Evolutionary conservation across 1,284 basidiomycete species (phyloP).

Genomic region (Ceratobasidium sp.): DNA sequence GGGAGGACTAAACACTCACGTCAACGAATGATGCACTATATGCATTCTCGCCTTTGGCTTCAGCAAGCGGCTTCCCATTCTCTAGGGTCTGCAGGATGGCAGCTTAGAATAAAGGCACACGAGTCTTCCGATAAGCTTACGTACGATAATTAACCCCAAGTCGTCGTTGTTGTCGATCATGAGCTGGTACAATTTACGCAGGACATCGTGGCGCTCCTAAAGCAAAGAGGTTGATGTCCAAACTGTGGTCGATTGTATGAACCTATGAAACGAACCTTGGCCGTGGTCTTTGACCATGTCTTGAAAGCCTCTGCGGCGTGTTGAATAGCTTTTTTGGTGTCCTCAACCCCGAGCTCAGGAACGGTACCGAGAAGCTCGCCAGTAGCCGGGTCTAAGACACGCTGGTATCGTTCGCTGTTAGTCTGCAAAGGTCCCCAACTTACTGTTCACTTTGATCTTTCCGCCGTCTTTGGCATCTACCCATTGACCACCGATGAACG

Average conservation of each 20-base stretch:
- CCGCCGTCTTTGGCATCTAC: slow-evolving; percentile 76
- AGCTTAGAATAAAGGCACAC: slow-evolving; percentile 45
- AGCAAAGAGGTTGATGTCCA: not conserved
- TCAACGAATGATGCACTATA: slow-evolving; percentile 89
- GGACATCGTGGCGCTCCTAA: slow-evolving; percentile 80
- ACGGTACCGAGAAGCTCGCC: slow-evolving; percentile 80
- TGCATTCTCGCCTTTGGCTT: slow-evolving; percentile 81
- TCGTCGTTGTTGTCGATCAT: slow-evolving; percentile 86
- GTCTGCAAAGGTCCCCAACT: slow-evolving; percentile 51
- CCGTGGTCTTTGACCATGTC: slow-evolving; percentile 82
- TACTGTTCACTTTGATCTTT: slow-evolving; percentile 80
- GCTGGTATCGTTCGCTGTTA: slow-evolving; percentile 1
- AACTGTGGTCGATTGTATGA: not conserved
- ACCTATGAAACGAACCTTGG: slow-evolving; percentile 63
- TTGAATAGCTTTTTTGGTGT: slow-evolving; percentile 82
- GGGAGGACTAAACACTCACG: slow-evolving; percentile 59
- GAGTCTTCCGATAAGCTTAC: slow-evolving; percentile 50
- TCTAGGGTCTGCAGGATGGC: slow-evolving; percentile 74
- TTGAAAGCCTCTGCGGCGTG: slow-evolving; percentile 81
- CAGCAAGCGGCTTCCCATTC: slow-evolving; percentile 88
- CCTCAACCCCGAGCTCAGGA: slow-evolving; percentile 86
- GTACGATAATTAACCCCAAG: slow-evolving; percentile 79
- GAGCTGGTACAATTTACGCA: slow-evolving; percentile 75
- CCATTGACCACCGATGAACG: slow-evolving; percentile 84
- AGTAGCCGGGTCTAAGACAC: slow-evolving; percentile 81